These are phyloP conservation scores for Atkinsonella hypoxylon DNA, from an alignment of 2,329 filamentous ascomycete species.

Conservation along the genomic window DNA sequence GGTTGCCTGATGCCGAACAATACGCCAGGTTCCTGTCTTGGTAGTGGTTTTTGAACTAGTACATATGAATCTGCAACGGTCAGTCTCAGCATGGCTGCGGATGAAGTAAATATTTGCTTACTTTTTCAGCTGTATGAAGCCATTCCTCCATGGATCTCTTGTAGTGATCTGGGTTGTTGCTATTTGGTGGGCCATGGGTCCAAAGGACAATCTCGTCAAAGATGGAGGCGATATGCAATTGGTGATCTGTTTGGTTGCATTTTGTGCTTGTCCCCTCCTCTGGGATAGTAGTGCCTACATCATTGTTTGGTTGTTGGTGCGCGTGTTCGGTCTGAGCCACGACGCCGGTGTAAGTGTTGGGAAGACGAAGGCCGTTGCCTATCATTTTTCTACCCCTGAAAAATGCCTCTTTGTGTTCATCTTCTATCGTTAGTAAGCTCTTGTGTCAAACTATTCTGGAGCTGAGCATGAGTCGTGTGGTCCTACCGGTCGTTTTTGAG, in stretches of 20 bases:
- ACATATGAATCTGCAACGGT: neutral
- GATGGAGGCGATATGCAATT: slow-evolving; percentile 36
- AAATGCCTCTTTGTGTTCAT: slow-evolving; percentile 45
- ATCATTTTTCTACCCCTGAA: slow-evolving; percentile 72
- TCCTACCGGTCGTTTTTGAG: slow-evolving; percentile 30
- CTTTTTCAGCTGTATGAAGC: slow-evolving; percentile 59
- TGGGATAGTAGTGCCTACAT: slow-evolving; percentile 20
- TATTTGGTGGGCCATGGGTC: slow-evolving; percentile 61
- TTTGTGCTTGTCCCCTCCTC: slow-evolving; percentile 11
- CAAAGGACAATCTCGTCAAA: slow-evolving; percentile 76
- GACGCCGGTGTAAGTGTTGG: slow-evolving; percentile 58
- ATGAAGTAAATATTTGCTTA: slow-evolving; percentile 20
- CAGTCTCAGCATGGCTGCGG: neutral
- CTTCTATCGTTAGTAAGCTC: slow-evolving; percentile 19
- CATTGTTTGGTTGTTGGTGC: slow-evolving; percentile 20
- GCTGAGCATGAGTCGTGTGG: neutral
- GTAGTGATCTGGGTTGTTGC: slow-evolving; percentile 54
- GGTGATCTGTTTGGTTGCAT: slow-evolving; percentile 16
- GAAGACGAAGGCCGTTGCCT: slow-evolving; percentile 54
- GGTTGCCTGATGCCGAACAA: neutral
- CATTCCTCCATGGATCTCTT: slow-evolving; percentile 69
- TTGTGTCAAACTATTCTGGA: too few relatives aligned
- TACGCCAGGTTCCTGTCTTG: neutral
- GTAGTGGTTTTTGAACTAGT: neutral
- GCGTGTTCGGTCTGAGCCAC: slow-evolving; percentile 34